These are phyloP conservation scores for Chaetomiaceae sp. DNA, from an alignment of 2,329 filamentous ascomycete genomes.

Conservation along the genomic window DNA sequence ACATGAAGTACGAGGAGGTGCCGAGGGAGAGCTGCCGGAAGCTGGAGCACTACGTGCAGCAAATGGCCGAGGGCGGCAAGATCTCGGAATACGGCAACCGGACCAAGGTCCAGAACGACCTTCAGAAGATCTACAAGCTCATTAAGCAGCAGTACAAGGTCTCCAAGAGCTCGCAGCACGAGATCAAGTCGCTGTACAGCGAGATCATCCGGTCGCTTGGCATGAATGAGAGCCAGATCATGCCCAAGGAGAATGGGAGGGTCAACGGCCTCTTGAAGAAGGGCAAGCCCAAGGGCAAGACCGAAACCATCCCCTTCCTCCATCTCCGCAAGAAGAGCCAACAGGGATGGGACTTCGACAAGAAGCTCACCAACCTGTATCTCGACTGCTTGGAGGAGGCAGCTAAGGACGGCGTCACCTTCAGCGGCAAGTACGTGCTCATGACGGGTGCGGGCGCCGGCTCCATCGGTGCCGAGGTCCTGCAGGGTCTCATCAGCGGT, in stretches of 20 bases:
- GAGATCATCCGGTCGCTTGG: constrained; percentile 90
- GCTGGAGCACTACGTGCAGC: constrained; percentile 94
- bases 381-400: constrained; percentile 87
- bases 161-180: constrained; percentile 90
- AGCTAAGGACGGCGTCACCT: constrained; percentile 81
- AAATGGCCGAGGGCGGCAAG: constrained; percentile 98
- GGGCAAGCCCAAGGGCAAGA: constrained; percentile 73
- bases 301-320: constrained; percentile 95
- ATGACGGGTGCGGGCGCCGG: constrained; percentile 98
- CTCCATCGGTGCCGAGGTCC: constrained; percentile 93
- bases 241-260: constrained; percentile 79
- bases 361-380: constrained; percentile 92
- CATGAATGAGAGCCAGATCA: constrained; percentile 98
- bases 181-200: constrained; percentile 92
- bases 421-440: constrained; percentile 89
- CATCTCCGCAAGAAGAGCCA: constrained; percentile 92
- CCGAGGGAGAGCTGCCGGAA: constrained; percentile 88
- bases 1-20: constrained; percentile 85
- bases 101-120: constrained; percentile 94
- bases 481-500: constrained; percentile 92
- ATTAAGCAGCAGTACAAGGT: constrained; percentile 98
- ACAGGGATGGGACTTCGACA: constrained; percentile 98
- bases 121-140: constrained; percentile 93
- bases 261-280: constrained; percentile 46
- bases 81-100: constrained; percentile 98